Evolutionary conservation across 2,329 filamentous ascomycete species (phyloP).

Genomic region (Hansfordia pulvinata): DNA sequence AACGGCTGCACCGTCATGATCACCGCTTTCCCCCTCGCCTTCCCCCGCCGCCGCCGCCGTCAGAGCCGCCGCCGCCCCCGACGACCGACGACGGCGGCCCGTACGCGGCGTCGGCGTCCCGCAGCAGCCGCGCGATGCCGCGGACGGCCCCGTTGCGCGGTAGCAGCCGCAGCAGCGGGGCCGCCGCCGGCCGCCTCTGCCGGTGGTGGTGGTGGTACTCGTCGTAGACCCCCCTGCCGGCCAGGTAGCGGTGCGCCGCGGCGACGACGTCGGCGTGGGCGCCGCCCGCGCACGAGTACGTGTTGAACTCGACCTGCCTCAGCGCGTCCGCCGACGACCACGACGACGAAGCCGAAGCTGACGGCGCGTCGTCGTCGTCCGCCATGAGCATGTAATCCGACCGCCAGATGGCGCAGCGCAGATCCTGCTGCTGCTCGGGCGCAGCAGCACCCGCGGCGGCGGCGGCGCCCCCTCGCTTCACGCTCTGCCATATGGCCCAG

Average conservation of each 20-base stretch:
- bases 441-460: too few species aligned
- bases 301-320: slow-evolving; percentile 32
- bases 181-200: too few species aligned
- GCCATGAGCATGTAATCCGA: slow-evolving; percentile 29
- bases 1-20: slow-evolving; percentile 27
- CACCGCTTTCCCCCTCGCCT: slow-evolving; percentile 15
- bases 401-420: slow-evolving; percentile 23
- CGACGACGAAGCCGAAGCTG: too few species aligned
- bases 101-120: slow-evolving; percentile 19
- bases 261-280: slow-evolving; percentile 22
- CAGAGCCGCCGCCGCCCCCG: too few species aligned
- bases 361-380: slow-evolving; percentile 1
- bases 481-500: slow-evolving; percentile 21
- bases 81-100: slow-evolving; percentile 7
- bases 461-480: slow-evolving; percentile 15
- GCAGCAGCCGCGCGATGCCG: slow-evolving; percentile 16
- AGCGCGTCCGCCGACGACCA: too few species aligned
- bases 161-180: slow-evolving; percentile 7
- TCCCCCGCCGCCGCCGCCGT: too few species aligned
- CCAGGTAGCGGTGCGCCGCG: slow-evolving; percentile 24
- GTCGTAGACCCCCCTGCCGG: slow-evolving; percentile 12
- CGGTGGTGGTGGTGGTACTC: too few species aligned
- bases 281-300: slow-evolving; percentile 25
- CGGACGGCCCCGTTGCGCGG: slow-evolving; percentile 18
- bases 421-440: slow-evolving; percentile 15